phyloP scores from a whole-genome alignment of 2,329 filamentous ascomycete genomes.

The Delphinella strobiligena region DNA sequence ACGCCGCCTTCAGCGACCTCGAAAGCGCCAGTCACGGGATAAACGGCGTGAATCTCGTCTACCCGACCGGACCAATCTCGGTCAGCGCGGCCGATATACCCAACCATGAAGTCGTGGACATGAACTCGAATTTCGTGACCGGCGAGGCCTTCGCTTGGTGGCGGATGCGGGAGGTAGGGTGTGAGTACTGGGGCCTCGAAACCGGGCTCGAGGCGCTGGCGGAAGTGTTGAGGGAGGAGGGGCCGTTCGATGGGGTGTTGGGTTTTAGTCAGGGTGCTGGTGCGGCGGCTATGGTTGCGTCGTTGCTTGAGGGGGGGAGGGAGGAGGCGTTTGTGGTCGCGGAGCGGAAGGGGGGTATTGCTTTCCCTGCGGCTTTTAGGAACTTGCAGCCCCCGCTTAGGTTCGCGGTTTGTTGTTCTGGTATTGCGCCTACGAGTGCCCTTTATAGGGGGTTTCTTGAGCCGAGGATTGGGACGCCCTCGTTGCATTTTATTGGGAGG shows the following conservation, averaged over 20 bases:
- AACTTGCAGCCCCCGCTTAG: constrained; percentile 39
- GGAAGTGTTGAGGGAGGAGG: constrained; percentile 46
- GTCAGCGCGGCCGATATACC: constrained; percentile 34
- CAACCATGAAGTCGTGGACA: constrained; percentile 46
- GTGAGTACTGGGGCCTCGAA: constrained; percentile 54
- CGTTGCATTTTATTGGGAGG: constrained; percentile 70
- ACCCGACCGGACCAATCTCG: constrained; percentile 33
- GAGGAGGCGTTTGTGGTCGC: constrained; percentile 40
- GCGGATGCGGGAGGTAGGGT: constrained; percentile 38
- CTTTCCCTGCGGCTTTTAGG: constrained; percentile 39
- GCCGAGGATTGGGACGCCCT: constrained; percentile 62
- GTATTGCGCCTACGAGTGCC: constrained; percentile 52
- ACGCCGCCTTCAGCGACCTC: constrained; percentile 52
- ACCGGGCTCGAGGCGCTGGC: constrained; percentile 54
- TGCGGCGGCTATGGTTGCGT: constrained; percentile 58
- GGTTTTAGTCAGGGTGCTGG: constrained; percentile 77
- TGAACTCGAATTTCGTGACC: no score
- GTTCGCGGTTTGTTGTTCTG: constrained; percentile 67
- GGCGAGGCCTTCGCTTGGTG: constrained; percentile 67
- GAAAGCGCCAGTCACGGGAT: constrained; percentile 19
- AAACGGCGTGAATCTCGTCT: constrained; percentile 33
- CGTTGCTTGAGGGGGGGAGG: constrained; percentile 50
- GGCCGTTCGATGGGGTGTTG: constrained; percentile 63
- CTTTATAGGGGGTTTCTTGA: constrained; percentile 60
- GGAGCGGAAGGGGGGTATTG: constrained; percentile 27